Percentiles rank a stretch among this genome's conserved stretches.
Evolutionary conservation across 129 eudicot species (phyloP).

Genomic region (Calendula officinalis): DNA sequence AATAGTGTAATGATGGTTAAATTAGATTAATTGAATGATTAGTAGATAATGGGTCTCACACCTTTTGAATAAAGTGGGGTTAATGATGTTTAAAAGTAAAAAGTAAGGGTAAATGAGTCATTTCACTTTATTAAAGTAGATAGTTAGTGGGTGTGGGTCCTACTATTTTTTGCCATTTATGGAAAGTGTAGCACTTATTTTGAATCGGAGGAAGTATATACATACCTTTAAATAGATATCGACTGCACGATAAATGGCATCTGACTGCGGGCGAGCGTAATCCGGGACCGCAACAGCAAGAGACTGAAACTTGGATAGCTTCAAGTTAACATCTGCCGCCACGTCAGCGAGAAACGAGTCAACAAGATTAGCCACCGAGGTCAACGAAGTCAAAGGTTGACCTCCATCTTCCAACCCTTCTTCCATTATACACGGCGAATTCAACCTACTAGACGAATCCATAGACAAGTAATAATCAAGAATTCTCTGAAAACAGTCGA

Average conservation of each 20-base stretch:
- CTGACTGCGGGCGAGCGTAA: slow-evolving; percentile 70
- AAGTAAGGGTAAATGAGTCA: too few relatives aligned
- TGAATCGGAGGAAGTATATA: too few relatives aligned
- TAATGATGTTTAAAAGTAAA: neutral
- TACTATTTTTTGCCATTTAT: too few relatives aligned
- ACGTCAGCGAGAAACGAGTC: slow-evolving; percentile 81
- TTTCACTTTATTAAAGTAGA: too few relatives aligned
- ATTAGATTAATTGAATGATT: too few relatives aligned
- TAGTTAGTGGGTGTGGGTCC: too few relatives aligned
- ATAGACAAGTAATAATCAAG: slow-evolving; percentile 64
- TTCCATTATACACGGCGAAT: slow-evolving; percentile 56
- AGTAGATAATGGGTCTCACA: too few relatives aligned
- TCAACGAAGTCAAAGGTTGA: slow-evolving; percentile 49
- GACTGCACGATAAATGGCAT: slow-evolving; percentile 77
- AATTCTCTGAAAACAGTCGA: slow-evolving; percentile 89
- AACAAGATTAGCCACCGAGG: slow-evolving; percentile 73
- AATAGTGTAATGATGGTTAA: too few relatives aligned
- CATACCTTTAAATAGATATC: slow-evolving; percentile 67
- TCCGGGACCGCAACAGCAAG: slow-evolving; percentile 81
- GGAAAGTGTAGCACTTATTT: too few relatives aligned
- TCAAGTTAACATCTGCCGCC: slow-evolving; percentile 75
- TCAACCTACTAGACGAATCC: slow-evolving; percentile 37
- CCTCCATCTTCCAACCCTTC: slow-evolving; percentile 42
- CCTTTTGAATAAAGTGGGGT: too few relatives aligned
- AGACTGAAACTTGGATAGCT: slow-evolving; percentile 60